Conservation (phyloP, 179 eudicot genomes). For the Vitellaria paradoxa region DNA sequence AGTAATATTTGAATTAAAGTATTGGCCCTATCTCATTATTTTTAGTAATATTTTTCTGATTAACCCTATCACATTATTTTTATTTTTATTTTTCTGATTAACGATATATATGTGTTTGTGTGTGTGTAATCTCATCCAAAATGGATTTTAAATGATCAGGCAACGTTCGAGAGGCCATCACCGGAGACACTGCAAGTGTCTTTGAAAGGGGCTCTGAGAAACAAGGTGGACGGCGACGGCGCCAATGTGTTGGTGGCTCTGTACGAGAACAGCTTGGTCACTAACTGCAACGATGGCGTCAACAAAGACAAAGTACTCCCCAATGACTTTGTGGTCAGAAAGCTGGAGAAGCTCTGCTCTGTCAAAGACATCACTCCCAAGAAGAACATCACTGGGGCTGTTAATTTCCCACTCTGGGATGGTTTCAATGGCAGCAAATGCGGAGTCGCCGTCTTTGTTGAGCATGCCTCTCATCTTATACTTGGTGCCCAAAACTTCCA, state of each 20-base stretch:
- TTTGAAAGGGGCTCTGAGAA: slow-evolving; percentile 55
- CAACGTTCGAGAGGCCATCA: slow-evolving; percentile 49
- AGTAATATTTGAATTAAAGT: too few relatives aligned
- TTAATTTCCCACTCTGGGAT: slow-evolving; percentile 65
- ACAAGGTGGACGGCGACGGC: slow-evolving; percentile 52
- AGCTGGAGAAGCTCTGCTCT: slow-evolving; percentile 57
- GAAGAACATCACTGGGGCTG: slow-evolving; percentile 54
- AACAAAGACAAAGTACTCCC: slow-evolving; percentile 68
- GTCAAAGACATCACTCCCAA: slow-evolving; percentile 64
- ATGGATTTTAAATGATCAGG: slow-evolving; percentile 30
- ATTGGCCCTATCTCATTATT: too few relatives aligned
- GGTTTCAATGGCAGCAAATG: slow-evolving; percentile 56
- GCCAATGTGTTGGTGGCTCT: slow-evolving; percentile 71
- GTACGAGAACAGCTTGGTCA: slow-evolving; percentile 60
- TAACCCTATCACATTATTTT: too few relatives aligned
- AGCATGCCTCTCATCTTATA: slow-evolving; percentile 51
- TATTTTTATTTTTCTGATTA: too few relatives aligned
- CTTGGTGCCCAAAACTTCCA: slow-evolving; percentile 61
- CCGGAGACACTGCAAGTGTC: slow-evolving; percentile 54
- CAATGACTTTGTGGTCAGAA: slow-evolving; percentile 68
- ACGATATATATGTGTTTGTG: background rate
- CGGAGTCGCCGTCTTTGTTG: slow-evolving; percentile 60
- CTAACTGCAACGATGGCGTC: slow-evolving; percentile 52
- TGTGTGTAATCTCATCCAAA: background rate
- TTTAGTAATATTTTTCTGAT: too few relatives aligned